Evolutionary conservation across 2,329 filamentous ascomycete genomes (phyloP).

Genomic region (Aureobasidium sp.): DNA sequence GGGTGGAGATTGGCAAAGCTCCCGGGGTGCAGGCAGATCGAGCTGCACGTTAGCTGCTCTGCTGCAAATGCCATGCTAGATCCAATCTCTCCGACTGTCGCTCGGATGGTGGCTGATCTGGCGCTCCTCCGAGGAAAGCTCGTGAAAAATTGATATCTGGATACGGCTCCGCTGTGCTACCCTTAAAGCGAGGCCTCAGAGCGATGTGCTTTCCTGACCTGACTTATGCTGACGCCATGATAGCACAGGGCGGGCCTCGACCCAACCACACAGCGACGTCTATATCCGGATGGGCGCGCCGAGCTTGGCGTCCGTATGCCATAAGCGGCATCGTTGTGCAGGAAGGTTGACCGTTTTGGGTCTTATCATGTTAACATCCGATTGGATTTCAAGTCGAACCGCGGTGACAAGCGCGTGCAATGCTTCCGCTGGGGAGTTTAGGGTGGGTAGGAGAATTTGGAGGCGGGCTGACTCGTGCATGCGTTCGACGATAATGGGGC

Average conservation of each 20-base stretch:
- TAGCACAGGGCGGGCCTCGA: conserved; percentile 5
- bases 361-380: neutral
- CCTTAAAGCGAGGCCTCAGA: neutral
- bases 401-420: neutral
- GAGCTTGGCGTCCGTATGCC: conserved; percentile 2
- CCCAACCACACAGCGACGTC: neutral
- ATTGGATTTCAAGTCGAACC: neutral
- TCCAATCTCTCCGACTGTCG: conserved; percentile 14
- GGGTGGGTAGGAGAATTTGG: conserved; percentile 11
- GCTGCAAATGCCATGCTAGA: conserved; percentile 13
- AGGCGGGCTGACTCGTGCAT: conserved; percentile 16
- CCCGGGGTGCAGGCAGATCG: conserved; percentile 13
- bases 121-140: neutral
- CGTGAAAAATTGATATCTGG: neutral
- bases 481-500: conserved; percentile 13
- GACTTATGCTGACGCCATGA: conserved; percentile 13
- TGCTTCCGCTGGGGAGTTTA: neutral
- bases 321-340: conserved; percentile 15
- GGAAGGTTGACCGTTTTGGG: conserved; percentile 10
- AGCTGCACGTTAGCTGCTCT: conserved; percentile 6
- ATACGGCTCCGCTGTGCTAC: conserved; percentile 13
- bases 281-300: conserved; percentile 5
- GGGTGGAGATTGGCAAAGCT: neutral
- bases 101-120: conserved; percentile 3
- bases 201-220: neutral